Conservation (phyloP, 2,329 filamentous ascomycete genomes). For the Aureobasidium sp. region DNA sequence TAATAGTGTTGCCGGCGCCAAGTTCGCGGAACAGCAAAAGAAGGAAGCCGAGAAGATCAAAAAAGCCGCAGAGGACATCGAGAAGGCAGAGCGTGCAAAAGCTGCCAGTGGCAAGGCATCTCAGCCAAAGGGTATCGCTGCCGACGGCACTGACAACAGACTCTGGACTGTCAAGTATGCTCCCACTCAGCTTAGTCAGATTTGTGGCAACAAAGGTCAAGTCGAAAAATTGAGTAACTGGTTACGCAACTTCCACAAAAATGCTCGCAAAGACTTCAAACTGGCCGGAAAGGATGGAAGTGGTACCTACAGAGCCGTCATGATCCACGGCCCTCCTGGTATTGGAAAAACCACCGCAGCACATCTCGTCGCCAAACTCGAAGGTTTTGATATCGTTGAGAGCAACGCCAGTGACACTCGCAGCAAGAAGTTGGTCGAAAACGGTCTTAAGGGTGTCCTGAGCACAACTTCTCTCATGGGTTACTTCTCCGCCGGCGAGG, state of each 20-base stretch:
- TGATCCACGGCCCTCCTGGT: constrained; percentile 89
- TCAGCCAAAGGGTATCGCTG: constrained; percentile 24
- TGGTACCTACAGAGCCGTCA: constrained; percentile 78
- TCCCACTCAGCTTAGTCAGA: constrained; percentile 73
- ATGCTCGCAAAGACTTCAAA: constrained; percentile 73
- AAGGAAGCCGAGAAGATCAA: constrained; percentile 78
- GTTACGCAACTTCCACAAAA: constrained; percentile 75
- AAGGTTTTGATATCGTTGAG: constrained; percentile 89
- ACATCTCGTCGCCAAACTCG: constrained; percentile 84
- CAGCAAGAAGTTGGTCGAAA: constrained; percentile 93
- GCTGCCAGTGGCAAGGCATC: constrained; percentile 37
- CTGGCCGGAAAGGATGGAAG: constrained; percentile 76
- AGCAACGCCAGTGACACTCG: constrained; percentile 92
- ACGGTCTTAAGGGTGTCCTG: constrained; percentile 78
- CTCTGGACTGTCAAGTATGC: constrained; percentile 96
- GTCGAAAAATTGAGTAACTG: constrained; percentile 87
- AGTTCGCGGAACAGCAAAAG: constrained; percentile 74
- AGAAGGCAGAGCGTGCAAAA: constrained; percentile 62
- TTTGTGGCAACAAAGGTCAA: constrained; percentile 86
- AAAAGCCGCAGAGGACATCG: constrained; percentile 76
- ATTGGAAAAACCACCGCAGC: constrained; percentile 98
- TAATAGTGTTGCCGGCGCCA: constrained; percentile 77
- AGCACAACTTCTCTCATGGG: constrained; percentile 89
- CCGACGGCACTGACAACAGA: constrained; percentile 47
- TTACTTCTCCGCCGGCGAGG: constrained; percentile 79